phyloP scores from a whole-genome alignment of 2,329 filamentous ascomycete genomes.

The Alternaria consortialis region DNA sequence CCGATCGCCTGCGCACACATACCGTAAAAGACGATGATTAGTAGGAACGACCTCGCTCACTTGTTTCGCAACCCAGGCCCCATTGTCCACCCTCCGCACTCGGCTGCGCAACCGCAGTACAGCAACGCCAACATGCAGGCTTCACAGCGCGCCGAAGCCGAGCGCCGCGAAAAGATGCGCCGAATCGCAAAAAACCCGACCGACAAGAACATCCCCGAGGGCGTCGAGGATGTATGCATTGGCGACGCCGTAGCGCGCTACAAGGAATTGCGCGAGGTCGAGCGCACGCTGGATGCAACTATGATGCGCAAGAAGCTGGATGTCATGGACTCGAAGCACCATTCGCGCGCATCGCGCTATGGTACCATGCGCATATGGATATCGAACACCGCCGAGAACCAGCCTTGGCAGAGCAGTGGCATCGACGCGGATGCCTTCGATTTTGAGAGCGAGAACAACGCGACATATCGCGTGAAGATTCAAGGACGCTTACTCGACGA shows the following conservation, averaged over 20 bases:
- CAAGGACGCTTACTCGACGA: slow-evolving; percentile 80
- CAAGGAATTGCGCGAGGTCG: slow-evolving; percentile 82
- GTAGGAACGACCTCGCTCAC: slow-evolving; percentile 57
- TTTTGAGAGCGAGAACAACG: slow-evolving; percentile 78
- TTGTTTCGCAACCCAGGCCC: slow-evolving; percentile 58
- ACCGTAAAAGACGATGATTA: slow-evolving; percentile 52
- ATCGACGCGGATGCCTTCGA: slow-evolving; percentile 80
- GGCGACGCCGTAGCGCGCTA: slow-evolving; percentile 86
- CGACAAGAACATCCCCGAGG: slow-evolving; percentile 93
- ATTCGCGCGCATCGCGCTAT: slow-evolving; percentile 78
- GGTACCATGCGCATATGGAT: slow-evolving; percentile 93
- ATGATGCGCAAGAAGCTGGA: slow-evolving; percentile 95
- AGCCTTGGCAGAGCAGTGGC: slow-evolving; percentile 83
- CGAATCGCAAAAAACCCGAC: slow-evolving; percentile 88
- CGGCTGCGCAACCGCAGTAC: slow-evolving; percentile 58
- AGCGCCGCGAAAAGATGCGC: slow-evolving; percentile 74
- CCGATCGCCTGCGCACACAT: slow-evolving; percentile 14
- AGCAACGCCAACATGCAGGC: slow-evolving; percentile 51
- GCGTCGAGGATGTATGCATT: slow-evolving; percentile 79
- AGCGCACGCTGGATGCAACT: slow-evolving; percentile 87
- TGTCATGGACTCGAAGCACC: slow-evolving; percentile 81
- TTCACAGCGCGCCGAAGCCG: slow-evolving; percentile 55
- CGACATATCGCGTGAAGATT: slow-evolving; percentile 89
- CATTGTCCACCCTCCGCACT: slow-evolving; percentile 57
- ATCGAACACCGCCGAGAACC: slow-evolving; percentile 91